Evolutionary conservation across 441 rosid species (phyloP).

Genomic region (Geranium incanum): DNA sequence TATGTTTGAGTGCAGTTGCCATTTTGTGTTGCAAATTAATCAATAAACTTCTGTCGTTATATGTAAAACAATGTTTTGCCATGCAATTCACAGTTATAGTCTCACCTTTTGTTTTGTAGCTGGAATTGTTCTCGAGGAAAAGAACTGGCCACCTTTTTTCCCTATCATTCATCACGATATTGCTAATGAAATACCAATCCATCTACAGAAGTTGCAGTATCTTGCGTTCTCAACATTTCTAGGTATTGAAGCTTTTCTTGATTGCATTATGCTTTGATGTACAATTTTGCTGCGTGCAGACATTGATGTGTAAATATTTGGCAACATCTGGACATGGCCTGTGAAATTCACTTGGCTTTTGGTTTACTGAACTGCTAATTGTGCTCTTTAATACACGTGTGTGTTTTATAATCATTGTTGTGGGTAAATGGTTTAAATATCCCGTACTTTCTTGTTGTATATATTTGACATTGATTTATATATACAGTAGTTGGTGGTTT

Average conservation of each 20-base stretch:
- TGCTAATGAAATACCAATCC: slow-evolving; percentile 85
- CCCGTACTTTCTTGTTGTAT: background rate
- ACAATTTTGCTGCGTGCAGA: background rate
- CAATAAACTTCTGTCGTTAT: background rate
- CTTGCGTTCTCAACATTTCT: slow-evolving; percentile 87
- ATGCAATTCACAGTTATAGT: background rate
- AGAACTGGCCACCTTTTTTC: slow-evolving; percentile 92
- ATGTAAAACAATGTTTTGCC: background rate
- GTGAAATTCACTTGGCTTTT: background rate
- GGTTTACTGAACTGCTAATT: background rate
- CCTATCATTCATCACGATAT: slow-evolving; percentile 95
- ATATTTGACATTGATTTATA: background rate
- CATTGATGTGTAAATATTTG: background rate
- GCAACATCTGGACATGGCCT: background rate
- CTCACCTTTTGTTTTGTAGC: slow-evolving; percentile 41
- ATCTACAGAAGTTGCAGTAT: slow-evolving; percentile 77
- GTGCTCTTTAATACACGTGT: background rate
- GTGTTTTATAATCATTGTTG: background rate
- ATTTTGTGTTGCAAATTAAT: background rate
- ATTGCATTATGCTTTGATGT: background rate
- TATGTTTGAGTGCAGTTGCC: background rate
- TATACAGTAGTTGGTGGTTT: no score
- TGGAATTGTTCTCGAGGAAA: slow-evolving; percentile 86
- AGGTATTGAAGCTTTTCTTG: slow-evolving; percentile 38
- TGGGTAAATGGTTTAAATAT: no score